Conservation (phyloP, 1,139 yeast species). For the Saccharomycopsis hybrid region DNA sequence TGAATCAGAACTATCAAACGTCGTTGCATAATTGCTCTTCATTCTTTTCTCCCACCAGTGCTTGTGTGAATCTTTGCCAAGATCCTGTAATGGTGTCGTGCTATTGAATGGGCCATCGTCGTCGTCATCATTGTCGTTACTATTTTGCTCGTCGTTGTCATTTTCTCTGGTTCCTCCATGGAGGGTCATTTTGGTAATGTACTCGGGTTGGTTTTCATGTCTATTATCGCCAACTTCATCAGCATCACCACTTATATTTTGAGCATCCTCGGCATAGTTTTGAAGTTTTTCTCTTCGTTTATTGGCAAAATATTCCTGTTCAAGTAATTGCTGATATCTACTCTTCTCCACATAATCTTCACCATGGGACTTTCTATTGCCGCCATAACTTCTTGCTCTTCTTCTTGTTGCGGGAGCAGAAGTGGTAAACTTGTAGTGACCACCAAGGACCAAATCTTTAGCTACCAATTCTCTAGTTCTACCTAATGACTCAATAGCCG, state of each 20-base stretch:
- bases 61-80: constrained; percentile 8
- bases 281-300: background rate
- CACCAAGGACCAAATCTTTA: constrained; percentile 60
- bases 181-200: constrained; percentile 2
- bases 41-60: constrained; percentile 18
- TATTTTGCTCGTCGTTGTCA: constrained; percentile 1
- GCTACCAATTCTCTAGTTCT: constrained; percentile 75
- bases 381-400: background rate
- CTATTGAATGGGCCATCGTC: background rate
- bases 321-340: background rate
- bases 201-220: background rate
- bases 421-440: constrained; percentile 30
- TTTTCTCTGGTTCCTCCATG: constrained; percentile 14
- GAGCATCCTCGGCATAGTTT: background rate
- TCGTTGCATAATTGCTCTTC: constrained; percentile 15
- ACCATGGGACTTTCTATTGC: background rate
- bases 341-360: background rate
- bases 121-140: constrained; percentile 8
- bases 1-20: constrained; percentile 9
- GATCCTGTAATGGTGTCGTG: constrained; percentile 16
- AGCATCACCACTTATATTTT: background rate
- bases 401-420: no score
- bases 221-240: background rate
- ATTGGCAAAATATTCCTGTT: background rate
- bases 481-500: constrained; percentile 71